Evolutionary conservation across 192 early-diverging fungal genomes (phyloP).

Genomic region (Gonapodya prolifera): DNA sequence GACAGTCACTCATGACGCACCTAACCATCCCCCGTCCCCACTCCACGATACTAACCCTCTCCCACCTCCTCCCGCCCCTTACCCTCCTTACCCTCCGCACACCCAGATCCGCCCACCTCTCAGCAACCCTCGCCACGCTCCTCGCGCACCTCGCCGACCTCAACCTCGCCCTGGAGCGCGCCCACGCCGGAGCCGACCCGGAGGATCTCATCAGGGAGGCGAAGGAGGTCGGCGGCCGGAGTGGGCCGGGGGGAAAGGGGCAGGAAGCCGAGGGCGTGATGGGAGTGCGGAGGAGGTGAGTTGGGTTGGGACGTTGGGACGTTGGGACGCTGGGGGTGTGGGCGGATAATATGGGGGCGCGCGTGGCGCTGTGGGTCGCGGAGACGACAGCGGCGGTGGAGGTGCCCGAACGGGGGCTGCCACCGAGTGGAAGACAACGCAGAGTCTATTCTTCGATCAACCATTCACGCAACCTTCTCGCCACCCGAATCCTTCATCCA

Average conservation of each 20-base stretch:
- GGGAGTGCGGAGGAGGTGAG: not conserved
- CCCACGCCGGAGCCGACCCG: conserved; percentile 39
- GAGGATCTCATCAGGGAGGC: conserved; percentile 38
- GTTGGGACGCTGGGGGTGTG: too few species aligned
- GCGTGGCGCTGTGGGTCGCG: too few species aligned
- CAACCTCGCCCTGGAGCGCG: not conserved
- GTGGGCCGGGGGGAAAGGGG: conserved; percentile 22
- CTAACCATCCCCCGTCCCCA: too few species aligned
- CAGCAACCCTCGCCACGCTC: conserved; percentile 37
- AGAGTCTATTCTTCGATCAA: conserved; percentile 4
- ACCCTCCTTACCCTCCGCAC: not conserved
- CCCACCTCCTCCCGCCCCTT: too few species aligned
- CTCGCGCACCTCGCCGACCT: conserved; percentile 28
- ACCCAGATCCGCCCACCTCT: conserved; percentile 30
- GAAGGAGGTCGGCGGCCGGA: conserved; percentile 31
- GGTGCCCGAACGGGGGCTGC: conserved; percentile 26
- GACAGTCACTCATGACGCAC: too few species aligned
- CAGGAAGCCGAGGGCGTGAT: conserved; percentile 18
- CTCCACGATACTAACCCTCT: too few species aligned
- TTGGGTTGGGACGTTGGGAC: not conserved
- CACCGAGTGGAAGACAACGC: conserved; percentile 9
- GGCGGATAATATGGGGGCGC: too few species aligned
- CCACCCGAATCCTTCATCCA: too few species aligned
- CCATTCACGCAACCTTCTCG: not conserved
- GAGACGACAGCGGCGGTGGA: conserved; percentile 34